Base-by-base conservation (phyloP, 2,329 filamentous ascomycete genomes). In the Aotearoamyces nothofagi region DNA sequence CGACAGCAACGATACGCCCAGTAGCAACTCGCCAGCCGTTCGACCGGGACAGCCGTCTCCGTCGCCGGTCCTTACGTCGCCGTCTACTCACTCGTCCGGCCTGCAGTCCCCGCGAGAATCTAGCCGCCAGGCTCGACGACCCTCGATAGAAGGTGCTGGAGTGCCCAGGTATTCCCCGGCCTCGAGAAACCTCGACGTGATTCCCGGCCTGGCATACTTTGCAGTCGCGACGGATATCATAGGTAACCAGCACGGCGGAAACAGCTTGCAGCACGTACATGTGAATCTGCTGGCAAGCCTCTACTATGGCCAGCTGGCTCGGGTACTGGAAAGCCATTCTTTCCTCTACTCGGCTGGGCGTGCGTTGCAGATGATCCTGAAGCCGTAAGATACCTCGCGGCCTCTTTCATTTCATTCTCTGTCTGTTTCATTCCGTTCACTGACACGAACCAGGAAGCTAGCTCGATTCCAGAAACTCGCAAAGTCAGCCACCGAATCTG, bases 191-290 rank as follows among this genome's bases (percentile, higher is more conserved):
- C 63, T 90, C 28, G 84, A 96, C 43, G 66, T 79, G 5, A 79
- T 94, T 35, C 87, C 90, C 1, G 90, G 90, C 0, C 58, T 96
- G 33, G 78, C 84, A 16, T 94, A 94, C 49, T 94, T 86, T 49
- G 79, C 80, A 1, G 75, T 80, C 36, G 87, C 84, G 2, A 78
- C 78, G 1, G 78, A 90, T 36, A 93, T 96, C 20, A 58, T 96
- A 10, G 84, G 84, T 4, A 78, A 78, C 33, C 73, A 90, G 28
- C 64, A 74, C 19, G 86, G 80, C n/a, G 78, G 78, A 1, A 80
- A 78, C 36, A 79, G 80, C 24, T 61, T 96, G 33, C 75, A 78
- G 39, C 78, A 90, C 46, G 81, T 92, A 4, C 86, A 93, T 50
- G 81, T 79, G 5, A 74, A 76, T 41, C 69, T 96, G 14, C 64